Evolutionary conservation across 768 basidiomycete species (phyloP).

Genomic region (Leccinum pellstonianum): DNA sequence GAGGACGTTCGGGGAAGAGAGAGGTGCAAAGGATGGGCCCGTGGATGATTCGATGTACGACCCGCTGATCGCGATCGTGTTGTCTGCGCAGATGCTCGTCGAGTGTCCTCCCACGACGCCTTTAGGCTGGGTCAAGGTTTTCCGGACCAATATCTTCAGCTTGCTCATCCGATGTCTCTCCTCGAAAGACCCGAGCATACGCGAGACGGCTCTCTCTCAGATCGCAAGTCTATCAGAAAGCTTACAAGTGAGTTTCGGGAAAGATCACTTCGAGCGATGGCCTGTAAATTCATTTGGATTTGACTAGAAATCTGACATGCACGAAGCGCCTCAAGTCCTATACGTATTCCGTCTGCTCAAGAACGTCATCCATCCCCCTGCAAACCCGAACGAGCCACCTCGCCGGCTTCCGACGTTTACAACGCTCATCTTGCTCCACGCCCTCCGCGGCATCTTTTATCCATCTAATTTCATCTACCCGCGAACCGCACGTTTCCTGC

Average conservation of each 20-base stretch:
- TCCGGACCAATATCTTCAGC: slow-evolving; percentile 76
- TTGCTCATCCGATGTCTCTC: slow-evolving; percentile 73
- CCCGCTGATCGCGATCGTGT: slow-evolving; percentile 68
- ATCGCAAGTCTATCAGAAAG: slow-evolving; percentile 58
- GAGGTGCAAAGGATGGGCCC: slow-evolving; percentile 16
- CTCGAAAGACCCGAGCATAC: slow-evolving; percentile 56
- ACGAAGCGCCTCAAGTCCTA: slow-evolving; percentile 72
- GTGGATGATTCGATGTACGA: slow-evolving; percentile 63
- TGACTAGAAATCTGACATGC: slow-evolving; percentile 58
- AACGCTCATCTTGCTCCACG: slow-evolving; percentile 80
- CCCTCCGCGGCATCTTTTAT: slow-evolving; percentile 78
- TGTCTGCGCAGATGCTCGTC: slow-evolving; percentile 65
- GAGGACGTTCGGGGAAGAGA: slow-evolving; percentile 48
- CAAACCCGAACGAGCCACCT: slow-evolving; percentile 49
- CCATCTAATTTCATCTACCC: slow-evolving; percentile 90
- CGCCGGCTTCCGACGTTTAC: slow-evolving; percentile 72
- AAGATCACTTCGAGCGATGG: neutral
- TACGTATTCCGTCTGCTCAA: slow-evolving; percentile 56
- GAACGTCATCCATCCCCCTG: slow-evolving; percentile 12
- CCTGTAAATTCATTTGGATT: neutral
- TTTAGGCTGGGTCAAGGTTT: slow-evolving; percentile 78
- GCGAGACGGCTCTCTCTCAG: slow-evolving; percentile 59
- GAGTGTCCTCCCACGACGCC: slow-evolving; percentile 57
- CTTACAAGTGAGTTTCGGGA: slow-evolving; percentile 53
- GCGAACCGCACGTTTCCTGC: slow-evolving; percentile 78